Evolutionary conservation across 2,329 filamentous ascomycete genomes (phyloP).

Genomic region (Aspergillus neotritici): DNA sequence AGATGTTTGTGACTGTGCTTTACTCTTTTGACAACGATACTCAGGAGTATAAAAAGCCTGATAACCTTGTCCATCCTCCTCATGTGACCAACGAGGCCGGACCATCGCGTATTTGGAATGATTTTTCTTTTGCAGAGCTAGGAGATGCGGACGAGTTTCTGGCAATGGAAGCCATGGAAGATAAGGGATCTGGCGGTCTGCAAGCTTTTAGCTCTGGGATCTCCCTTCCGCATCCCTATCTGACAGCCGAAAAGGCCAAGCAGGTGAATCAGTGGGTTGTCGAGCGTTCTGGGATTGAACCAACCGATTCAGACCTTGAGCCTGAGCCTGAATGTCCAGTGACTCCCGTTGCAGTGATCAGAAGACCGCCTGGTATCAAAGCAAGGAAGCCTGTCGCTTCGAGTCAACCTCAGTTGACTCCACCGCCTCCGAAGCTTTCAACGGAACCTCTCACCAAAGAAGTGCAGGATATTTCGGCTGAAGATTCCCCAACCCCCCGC

Average conservation of each 20-base stretch:
- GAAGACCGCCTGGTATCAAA: conserved; percentile 17
- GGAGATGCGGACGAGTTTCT: conserved; percentile 22
- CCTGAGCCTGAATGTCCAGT: background rate
- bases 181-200: conserved; percentile 8
- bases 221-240: conserved; percentile 16
- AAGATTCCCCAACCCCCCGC: conserved; percentile 6
- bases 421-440: background rate
- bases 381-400: conserved; percentile 9
- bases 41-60: conserved; percentile 8
- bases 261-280: conserved; percentile 27
- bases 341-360: background rate
- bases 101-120: conserved; percentile 27
- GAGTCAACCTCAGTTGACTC: background rate
- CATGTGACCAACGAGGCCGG: conserved; percentile 15
- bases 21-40: conserved; percentile 14
- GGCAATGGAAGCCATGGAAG: conserved; percentile 9
- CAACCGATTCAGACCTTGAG: background rate
- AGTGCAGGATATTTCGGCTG: conserved; percentile 1
- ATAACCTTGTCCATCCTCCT: conserved; percentile 16
- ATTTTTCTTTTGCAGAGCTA: conserved; percentile 27
- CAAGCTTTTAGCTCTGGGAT: conserved; percentile 1
- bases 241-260: conserved; percentile 24
- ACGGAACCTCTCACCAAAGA: background rate
- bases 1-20: conserved; percentile 21
- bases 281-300: conserved; percentile 17